Percentiles rank a stretch among this genome's conserved stretches.
Evolutionary conservation across 2,329 filamentous ascomycete species (phyloP).

Genomic region (Huntiella moniliformis): DNA sequence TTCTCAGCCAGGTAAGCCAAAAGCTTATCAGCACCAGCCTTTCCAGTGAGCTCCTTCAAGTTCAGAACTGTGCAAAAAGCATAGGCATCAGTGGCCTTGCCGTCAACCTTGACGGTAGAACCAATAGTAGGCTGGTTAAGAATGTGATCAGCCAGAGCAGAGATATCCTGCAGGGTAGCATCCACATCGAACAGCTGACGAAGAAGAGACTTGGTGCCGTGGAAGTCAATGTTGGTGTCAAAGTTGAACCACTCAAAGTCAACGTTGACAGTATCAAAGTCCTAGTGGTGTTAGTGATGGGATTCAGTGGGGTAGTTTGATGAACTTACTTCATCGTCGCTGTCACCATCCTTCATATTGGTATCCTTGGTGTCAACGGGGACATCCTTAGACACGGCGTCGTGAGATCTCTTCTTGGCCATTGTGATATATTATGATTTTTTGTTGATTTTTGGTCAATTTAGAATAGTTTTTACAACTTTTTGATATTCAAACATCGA

Average conservation of each 20-base stretch:
- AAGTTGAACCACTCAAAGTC: conserved; percentile 99
- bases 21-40: conserved; percentile 47
- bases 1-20: conserved; percentile 49
- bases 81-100: conserved; percentile 80
- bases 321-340: conserved; percentile 28
- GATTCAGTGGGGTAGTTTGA: neutral
- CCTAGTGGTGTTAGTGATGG: conserved; percentile 28
- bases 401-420: conserved; percentile 33
- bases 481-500: no score
- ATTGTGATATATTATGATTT: conserved; percentile 17
- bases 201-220: conserved; percentile 76
- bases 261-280: conserved; percentile 80
- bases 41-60: conserved; percentile 44
- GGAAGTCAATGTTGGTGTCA: conserved; percentile 74
- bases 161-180: conserved; percentile 68
- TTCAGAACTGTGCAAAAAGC: conserved; percentile 83
- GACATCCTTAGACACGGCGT: conserved; percentile 25
- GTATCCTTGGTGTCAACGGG: conserved; percentile 28
- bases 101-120: conserved; percentile 93
- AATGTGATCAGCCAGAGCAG: conserved; percentile 68
- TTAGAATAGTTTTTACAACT: neutral
- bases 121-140: conserved; percentile 73
- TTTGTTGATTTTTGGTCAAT: neutral
- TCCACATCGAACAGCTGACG: conserved; percentile 88
- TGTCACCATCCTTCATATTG: conserved; percentile 25